phyloP scores from a whole-genome alignment of 2,329 filamentous ascomycete species.

The Reticulascus tulasneorum region DNA sequence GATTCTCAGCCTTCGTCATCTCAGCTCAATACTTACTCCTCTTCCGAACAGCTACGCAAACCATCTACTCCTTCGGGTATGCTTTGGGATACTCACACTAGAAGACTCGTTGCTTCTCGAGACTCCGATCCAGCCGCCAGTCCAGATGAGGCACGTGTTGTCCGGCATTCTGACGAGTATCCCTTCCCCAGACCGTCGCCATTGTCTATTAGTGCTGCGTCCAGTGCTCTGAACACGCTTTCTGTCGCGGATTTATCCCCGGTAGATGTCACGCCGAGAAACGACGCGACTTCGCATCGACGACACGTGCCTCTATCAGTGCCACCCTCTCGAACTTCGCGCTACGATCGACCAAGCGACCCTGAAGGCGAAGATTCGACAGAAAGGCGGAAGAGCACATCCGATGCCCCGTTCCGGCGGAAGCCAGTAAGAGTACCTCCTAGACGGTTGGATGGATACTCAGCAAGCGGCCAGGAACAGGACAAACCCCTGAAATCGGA shows the following conservation, averaged over 20 bases:
- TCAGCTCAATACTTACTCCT: constrained; percentile 18
- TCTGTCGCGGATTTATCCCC: constrained; percentile 10
- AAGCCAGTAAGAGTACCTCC: constrained; percentile 5
- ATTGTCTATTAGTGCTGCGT: constrained; percentile 52
- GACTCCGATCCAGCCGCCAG: constrained; percentile 25
- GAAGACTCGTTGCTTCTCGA: constrained; percentile 42
- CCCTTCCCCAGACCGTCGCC: constrained; percentile 35
- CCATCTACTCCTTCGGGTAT: constrained; percentile 23
- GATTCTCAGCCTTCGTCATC: constrained; percentile 18
- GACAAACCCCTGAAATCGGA: constrained; percentile 1
- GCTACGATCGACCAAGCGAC: background rate
- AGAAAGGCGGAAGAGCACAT: constrained; percentile 3
- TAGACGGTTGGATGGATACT: background rate
- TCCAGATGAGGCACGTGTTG: constrained; percentile 21
- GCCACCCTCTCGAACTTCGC: background rate
- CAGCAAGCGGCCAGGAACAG: constrained; percentile 6
- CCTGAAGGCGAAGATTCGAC: constrained; percentile 6
- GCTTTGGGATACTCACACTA: constrained; percentile 53
- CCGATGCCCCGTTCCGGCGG: constrained; percentile 4
- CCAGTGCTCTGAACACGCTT: constrained; percentile 44
- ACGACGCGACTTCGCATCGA: background rate
- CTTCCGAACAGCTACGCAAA: constrained; percentile 28
- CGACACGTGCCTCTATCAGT: constrained; percentile 1
- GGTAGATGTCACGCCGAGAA: constrained; percentile 7
- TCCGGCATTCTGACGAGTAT: constrained; percentile 37